phyloP scores from a whole-genome alignment of 2,329 filamentous ascomycete genomes.

The Tolypocladium album region DNA sequence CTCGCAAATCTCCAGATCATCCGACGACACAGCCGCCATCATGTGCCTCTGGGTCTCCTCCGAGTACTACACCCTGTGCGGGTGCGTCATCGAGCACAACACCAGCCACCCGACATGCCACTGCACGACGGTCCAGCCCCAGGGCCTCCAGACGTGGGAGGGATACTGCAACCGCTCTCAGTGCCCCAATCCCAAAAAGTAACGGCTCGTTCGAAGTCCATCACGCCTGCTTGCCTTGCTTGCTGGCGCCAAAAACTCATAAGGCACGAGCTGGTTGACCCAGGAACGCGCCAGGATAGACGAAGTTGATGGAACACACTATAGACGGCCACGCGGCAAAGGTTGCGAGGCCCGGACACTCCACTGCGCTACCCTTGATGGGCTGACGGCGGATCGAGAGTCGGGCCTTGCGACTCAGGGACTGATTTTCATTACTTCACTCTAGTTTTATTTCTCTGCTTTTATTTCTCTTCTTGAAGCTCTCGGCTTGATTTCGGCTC shows the following conservation, averaged over 20 bases:
- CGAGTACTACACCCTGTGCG: slow-evolving; percentile 20
- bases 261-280: not conserved
- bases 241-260: not conserved
- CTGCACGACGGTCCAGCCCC: slow-evolving; percentile 16
- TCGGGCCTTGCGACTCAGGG: slow-evolving; percentile 3
- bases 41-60: slow-evolving; percentile 24
- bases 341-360: slow-evolving; percentile 8
- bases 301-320: slow-evolving; percentile 12
- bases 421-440: slow-evolving; percentile 1
- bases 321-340: slow-evolving; percentile 11
- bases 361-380: not conserved
- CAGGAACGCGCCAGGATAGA: not conserved
- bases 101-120: slow-evolving; percentile 17
- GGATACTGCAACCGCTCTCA: slow-evolving; percentile 18
- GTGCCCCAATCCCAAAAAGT: slow-evolving; percentile 17
- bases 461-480: not conserved
- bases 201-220: not conserved
- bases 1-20: not conserved
- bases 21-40: slow-evolving; percentile 4
- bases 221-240: not conserved
- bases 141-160: slow-evolving; percentile 18
- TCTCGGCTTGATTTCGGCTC: not conserved
- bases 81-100: slow-evolving; percentile 14
- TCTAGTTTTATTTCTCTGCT: not conserved
- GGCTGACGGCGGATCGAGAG: not conserved